Base-by-base conservation (phyloP, 345 rosid species). In the Gossypium ekmanianum region DNA sequence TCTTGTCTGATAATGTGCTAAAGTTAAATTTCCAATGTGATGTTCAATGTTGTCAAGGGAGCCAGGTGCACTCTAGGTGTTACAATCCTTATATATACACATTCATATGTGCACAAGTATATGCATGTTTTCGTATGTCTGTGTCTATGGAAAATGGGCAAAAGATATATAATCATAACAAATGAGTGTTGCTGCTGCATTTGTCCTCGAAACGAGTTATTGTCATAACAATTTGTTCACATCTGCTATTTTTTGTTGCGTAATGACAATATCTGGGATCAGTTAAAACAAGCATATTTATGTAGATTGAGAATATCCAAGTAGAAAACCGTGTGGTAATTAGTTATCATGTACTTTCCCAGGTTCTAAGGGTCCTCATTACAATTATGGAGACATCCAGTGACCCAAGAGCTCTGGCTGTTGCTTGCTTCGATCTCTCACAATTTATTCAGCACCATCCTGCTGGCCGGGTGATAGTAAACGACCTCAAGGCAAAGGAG, bases 401-500 rank as follows among this genome's bases (percentile, higher is more conserved):
- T 68, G 98, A 94, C 75, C 89, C 98, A 47, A 88, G 98, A 82
- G 89, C 95, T 5, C 78, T 94, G 71, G 91, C 98, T 2, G 97
- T 94, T 20, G 90, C 97, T 64, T 94, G 98, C 88, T 94, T 83
- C 74, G 98, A 94, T 80, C 85, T 94, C 75, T 94, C 98, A 2
- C 98, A 94, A 83, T 94, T 94, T 84, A 91, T 94, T 79, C 97
- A 94, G 82, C 77, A 83, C 76, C 97, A 94, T 81, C 92, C 97
- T 7, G 97, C 98, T 2, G 98, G 98, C 22, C 78, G 98, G 81
- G 73, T 94, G 71, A 91, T 94, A n/a, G 88, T 88, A 47, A 79
- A 90, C 11, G 97, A 94, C 77, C 97, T 94, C 73, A 94, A 91
- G 82, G 97, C 97, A 0, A 94, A 94, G 83, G 98, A 94, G 57